A percentile compares a stretch with the other conserved stretches of the same genome.
These are phyloP conservation scores for Xylariaceae sp. DNA, from an alignment of 2,329 filamentous ascomycete genomes.

Conservation along the genomic window DNA sequence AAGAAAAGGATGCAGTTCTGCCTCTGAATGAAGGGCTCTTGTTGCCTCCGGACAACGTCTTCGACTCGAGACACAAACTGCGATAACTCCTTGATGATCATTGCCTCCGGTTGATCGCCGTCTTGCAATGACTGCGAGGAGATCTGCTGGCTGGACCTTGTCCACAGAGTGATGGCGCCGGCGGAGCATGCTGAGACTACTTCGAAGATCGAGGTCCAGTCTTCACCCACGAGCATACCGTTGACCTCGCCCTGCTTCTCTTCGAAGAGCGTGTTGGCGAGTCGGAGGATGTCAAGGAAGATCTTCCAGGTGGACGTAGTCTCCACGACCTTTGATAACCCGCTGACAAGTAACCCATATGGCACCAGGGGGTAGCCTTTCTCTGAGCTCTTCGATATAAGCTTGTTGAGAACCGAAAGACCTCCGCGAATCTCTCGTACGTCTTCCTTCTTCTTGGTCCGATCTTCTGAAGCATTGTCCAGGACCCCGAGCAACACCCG, in stretches of 20 bases:
- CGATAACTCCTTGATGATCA: constrained; percentile 39
- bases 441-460: constrained; percentile 45
- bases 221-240: constrained; percentile 55
- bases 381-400: constrained; percentile 54
- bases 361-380: constrained; percentile 57
- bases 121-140: constrained; percentile 26
- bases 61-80: constrained; percentile 46
- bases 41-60: constrained; percentile 39
- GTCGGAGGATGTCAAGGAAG: constrained; percentile 41
- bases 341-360: constrained; percentile 53
- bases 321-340: constrained; percentile 46
- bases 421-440: constrained; percentile 57
- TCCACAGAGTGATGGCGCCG: constrained; percentile 22
- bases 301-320: constrained; percentile 41
- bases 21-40: constrained; percentile 51
- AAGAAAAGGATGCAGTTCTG: constrained; percentile 65
- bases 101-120: constrained; percentile 33
- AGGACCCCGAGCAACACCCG: constrained; percentile 60
- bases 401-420: constrained; percentile 56
- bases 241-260: constrained; percentile 49
- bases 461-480: constrained; percentile 41
- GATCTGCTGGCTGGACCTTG: constrained; percentile 20
- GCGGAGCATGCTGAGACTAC: constrained; percentile 52
- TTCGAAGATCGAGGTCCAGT: constrained; percentile 58
- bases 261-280: constrained; percentile 52